A percentile compares a stretch with the other conserved stretches of the same genome.
phyloP scores from a whole-genome alignment of 2,329 filamentous ascomycete species.

The Mollisiaceae sp. region DNA sequence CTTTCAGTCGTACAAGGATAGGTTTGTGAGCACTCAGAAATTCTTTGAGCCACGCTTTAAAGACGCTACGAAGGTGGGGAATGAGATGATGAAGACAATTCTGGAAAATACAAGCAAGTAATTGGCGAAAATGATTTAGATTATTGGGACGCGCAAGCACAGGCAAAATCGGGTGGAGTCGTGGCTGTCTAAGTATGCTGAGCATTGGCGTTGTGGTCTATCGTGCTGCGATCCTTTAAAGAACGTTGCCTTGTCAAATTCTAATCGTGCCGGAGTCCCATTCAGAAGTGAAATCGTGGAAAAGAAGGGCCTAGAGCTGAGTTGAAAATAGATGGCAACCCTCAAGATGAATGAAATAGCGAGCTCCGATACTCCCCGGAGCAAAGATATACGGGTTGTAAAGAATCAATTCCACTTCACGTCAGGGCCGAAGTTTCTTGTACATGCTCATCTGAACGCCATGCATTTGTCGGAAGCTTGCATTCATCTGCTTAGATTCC shows the following conservation, averaged over 20 bases:
- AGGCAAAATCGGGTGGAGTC: background rate
- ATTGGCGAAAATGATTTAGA: background rate
- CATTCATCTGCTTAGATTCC: conserved; percentile 43
- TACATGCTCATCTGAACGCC: conserved; percentile 7
- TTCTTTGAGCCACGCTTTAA: conserved; percentile 93
- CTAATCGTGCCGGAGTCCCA: background rate
- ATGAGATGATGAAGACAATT: conserved; percentile 97
- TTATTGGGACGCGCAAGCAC: conserved; percentile 1
- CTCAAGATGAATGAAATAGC: background rate
- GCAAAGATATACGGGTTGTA: background rate
- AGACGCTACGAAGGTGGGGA: conserved; percentile 85
- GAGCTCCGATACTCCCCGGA: background rate
- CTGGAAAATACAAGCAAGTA: conserved; percentile 71
- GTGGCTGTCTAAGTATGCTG: conserved; percentile 4
- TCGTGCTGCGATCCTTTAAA: background rate
- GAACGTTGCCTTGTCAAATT: background rate
- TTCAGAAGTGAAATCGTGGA: background rate
- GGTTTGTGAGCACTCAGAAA: conserved; percentile 86
- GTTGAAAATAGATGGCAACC: background rate
- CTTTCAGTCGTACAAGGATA: conserved; percentile 90
- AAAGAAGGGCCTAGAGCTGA: background rate
- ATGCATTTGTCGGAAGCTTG: conserved; percentile 38
- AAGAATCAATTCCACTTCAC: background rate
- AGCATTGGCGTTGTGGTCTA: background rate
- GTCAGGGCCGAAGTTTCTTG: background rate